Evolutionary conservation across 2,329 filamentous ascomycete genomes (phyloP).

Genomic region (Trichoderma sp.): DNA sequence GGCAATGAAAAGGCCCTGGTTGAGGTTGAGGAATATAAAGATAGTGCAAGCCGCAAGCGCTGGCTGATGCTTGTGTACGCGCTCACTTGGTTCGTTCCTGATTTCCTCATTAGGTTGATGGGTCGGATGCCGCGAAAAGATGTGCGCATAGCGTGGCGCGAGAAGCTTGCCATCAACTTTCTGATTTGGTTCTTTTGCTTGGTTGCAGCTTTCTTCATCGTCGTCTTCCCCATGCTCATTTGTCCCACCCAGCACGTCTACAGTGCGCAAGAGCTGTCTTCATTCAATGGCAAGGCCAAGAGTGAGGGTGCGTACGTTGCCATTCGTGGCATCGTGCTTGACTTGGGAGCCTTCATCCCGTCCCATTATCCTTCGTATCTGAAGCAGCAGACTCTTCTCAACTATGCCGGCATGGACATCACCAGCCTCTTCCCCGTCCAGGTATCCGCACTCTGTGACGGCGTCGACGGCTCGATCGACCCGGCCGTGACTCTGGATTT

Average conservation of each 20-base stretch:
- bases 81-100: slow-evolving; percentile 84
- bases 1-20: slow-evolving; percentile 86
- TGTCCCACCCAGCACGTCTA: slow-evolving; percentile 90
- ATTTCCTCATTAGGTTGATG: slow-evolving; percentile 71
- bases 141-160: slow-evolving; percentile 87
- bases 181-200: slow-evolving; percentile 88
- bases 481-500: slow-evolving; percentile 81
- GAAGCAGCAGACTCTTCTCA: slow-evolving; percentile 60
- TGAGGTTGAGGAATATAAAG: slow-evolving; percentile 80
- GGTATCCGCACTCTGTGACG: slow-evolving; percentile 86
- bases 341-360: slow-evolving; percentile 70
- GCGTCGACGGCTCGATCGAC: slow-evolving; percentile 62
- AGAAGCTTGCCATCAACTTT: slow-evolving; percentile 97
- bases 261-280: slow-evolving; percentile 70
- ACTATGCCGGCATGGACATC: slow-evolving; percentile 86
- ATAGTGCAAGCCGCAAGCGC: slow-evolving; percentile 77
- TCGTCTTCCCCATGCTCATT: slow-evolving; percentile 81
- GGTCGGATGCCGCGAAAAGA: slow-evolving; percentile 91
- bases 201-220: slow-evolving; percentile 80
- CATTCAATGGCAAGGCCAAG: slow-evolving; percentile 68
- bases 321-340: slow-evolving; percentile 86
- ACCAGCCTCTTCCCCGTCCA: slow-evolving; percentile 89
- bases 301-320: slow-evolving; percentile 63
- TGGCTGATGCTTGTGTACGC: slow-evolving; percentile 84
- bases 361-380: slow-evolving; percentile 66